Base-by-base conservation (phyloP, 2,329 filamentous ascomycete genomes). In the Fusarium scirpi region DNA sequence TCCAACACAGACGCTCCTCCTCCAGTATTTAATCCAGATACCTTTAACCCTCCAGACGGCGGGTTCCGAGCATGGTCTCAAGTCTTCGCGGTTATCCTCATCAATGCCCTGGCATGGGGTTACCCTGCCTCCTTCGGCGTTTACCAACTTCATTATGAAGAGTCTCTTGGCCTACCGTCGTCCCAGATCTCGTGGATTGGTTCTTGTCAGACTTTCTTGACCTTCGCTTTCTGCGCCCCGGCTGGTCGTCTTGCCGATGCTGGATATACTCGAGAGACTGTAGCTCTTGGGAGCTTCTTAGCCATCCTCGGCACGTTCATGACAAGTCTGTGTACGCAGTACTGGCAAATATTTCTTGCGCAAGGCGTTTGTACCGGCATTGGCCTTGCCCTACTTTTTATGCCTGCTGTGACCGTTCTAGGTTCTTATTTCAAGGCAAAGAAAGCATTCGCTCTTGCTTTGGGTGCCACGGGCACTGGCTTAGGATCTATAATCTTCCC, bases 361-460 rank as follows among this genome's bases (percentile, higher is more conserved):
- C 87, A 89, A 74, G 87, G 87, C 18, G 58, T 87, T 32, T 84
- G 84, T 62, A 79, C 82, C 6, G 86, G 85, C 2, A 65, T 87
- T 10, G 88, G 87, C 5, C 81, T 85, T 38, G 89, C 88, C 16
- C 82, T 86, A 58, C 79, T 89, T 38, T 90, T 88, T 76, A 84
- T 89, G 62, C 86, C 89, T 3, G 83, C 85, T 27, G 82, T 91
- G 29, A 86, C 88, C 20, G 84, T 91, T 44, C 80, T 91, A 13
- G 85, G 87, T 16, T 86, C 88, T 30, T 91, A 90, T 74, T 92
- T 92, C 75, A 82, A 82, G 46, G 82, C 81, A 49, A 85, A 82
- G 67, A 82, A 87, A 60, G 84, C 85, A 1, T 78, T 92, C 24
- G 89, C 87, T 8, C 85, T 91, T 47, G 88, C 89, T 3, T 74